phyloP scores from a whole-genome alignment of 1,284 basidiomycete species.

The Phlebopus sp. region DNA sequence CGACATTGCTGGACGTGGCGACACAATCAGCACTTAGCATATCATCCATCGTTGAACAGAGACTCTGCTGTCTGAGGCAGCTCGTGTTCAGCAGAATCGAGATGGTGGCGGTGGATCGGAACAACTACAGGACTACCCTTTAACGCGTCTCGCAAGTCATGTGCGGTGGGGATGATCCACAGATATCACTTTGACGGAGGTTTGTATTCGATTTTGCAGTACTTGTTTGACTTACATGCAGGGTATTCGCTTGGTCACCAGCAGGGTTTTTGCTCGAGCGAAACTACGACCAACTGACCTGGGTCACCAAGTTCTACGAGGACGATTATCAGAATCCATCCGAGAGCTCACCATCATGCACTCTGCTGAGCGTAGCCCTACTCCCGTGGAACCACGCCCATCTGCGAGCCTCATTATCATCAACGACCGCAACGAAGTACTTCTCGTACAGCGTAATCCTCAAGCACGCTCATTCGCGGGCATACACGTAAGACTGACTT shows the following conservation, averaged over 20 bases:
- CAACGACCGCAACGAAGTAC: constrained; percentile 60
- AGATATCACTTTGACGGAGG: too few species aligned
- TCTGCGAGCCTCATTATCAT: constrained; percentile 66
- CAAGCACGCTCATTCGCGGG: constrained; percentile 61
- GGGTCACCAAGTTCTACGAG: neutral
- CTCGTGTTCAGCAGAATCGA: neutral
- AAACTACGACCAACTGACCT: too few species aligned
- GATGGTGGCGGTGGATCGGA: too few species aligned
- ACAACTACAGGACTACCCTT: too few species aligned
- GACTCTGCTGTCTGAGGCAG: neutral
- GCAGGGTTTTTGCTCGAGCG: too few species aligned
- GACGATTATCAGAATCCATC: neutral
- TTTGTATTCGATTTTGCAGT: too few species aligned
- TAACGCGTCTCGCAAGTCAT: neutral
- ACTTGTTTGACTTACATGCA: too few species aligned
- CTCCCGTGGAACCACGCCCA: constrained; percentile 38
- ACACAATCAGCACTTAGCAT: neutral
- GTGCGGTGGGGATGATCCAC: too few species aligned
- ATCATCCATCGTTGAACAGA: neutral
- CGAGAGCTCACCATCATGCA: too few species aligned
- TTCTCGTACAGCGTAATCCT: constrained; percentile 67
- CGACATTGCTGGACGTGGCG: neutral
- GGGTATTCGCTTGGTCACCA: too few species aligned
- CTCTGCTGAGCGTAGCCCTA: neutral
- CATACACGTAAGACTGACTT: constrained; percentile 46